phyloP scores from a whole-genome alignment of 2,329 filamentous ascomycete genomes.

The Phoma sp. region DNA sequence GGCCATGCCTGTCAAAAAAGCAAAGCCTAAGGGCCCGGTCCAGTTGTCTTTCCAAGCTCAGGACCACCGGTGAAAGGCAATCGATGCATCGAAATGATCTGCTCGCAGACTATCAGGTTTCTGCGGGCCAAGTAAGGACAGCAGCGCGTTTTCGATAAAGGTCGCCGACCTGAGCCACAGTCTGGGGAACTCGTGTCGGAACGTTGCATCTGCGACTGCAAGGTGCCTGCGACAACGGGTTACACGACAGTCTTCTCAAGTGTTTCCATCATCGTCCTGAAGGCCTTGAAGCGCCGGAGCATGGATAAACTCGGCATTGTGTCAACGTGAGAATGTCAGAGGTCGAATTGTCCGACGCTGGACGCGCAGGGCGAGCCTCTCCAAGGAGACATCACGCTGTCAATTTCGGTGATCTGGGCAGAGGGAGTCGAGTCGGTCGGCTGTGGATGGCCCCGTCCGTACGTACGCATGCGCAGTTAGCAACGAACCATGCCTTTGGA shows the following conservation, averaged over 20 bases:
- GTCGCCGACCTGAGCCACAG: constrained; percentile 38
- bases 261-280: not conserved
- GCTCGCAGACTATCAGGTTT: constrained; percentile 1
- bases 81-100: not conserved
- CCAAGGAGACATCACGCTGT: not conserved
- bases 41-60: constrained; percentile 2
- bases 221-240: constrained; percentile 14
- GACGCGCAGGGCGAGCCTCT: not conserved
- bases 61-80: constrained; percentile 1
- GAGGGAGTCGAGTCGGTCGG: constrained; percentile 9
- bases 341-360: not conserved
- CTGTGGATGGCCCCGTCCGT: constrained; percentile 10
- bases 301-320: not conserved
- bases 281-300: not conserved
- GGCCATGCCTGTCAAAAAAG: constrained; percentile 1
- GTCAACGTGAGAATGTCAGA: constrained; percentile 3
- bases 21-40: constrained; percentile 12
- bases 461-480: constrained; percentile 7
- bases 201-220: constrained; percentile 15
- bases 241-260: constrained; percentile 16
- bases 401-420: not conserved
- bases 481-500: constrained; percentile 1
- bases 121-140: constrained; percentile 8
- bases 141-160: constrained; percentile 14
- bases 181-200: constrained; percentile 21